Percentiles rank a stretch among this genome's conserved stretches.
These are phyloP conservation scores for Brachypodium distachyon DNA, from an alignment of 202 grass and related monocot species.

Conservation along the genomic window DNA sequence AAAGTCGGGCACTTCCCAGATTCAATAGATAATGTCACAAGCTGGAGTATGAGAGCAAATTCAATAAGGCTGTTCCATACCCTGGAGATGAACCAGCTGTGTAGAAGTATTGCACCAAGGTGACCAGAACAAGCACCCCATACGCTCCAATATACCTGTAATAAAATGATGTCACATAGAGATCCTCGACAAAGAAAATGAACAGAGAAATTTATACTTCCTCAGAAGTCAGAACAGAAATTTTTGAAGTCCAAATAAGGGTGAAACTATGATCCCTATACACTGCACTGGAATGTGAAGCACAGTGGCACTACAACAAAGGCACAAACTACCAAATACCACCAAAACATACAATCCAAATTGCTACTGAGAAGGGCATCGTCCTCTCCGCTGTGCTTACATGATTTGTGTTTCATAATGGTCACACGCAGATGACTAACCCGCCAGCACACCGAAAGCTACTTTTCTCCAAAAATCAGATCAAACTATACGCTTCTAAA, in stretches of 20 bases:
- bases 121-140: constrained; percentile 47
- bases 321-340: background rate
- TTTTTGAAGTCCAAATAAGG: background rate
- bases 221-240: background rate
- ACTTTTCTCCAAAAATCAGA: background rate
- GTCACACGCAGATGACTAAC: background rate
- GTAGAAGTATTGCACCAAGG: constrained; percentile 71
- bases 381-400: background rate
- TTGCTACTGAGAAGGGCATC: background rate
- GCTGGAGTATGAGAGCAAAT: background rate
- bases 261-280: background rate
- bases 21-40: background rate
- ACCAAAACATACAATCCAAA: background rate
- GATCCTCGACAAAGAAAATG: background rate
- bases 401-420: background rate
- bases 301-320: background rate
- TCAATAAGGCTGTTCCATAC: constrained; percentile 30
- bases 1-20: background rate
- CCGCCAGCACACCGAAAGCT: background rate
- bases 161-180: background rate
- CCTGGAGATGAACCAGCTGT: constrained; percentile 81
- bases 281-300: background rate
- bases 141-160: constrained; percentile 73
- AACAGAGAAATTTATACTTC: background rate
- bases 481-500: background rate